Percentiles rank a stretch among this genome's conserved stretches.
Evolutionary conservation across 1,284 basidiomycete species (phyloP).

Genomic region (Cryptococcus sp.): DNA sequence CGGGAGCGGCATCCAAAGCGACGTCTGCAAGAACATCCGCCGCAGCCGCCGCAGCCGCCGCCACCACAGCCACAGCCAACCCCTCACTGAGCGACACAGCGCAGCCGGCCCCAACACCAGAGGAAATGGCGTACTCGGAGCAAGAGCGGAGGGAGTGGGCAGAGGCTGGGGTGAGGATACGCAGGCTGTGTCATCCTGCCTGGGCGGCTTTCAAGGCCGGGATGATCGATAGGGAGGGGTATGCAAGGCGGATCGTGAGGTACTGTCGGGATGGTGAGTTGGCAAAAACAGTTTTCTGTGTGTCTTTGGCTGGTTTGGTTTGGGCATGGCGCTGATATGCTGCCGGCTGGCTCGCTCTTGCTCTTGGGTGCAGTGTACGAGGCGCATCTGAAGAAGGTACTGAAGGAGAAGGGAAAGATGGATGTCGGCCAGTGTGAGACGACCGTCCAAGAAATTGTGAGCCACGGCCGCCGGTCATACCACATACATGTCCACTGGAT

Average conservation of each 20-base stretch:
- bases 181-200: slow-evolving; percentile 24
- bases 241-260: slow-evolving; percentile 21
- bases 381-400: slow-evolving; percentile 23
- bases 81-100: too few relatives aligned
- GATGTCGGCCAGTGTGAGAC: slow-evolving; percentile 25
- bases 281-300: too few relatives aligned
- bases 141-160: slow-evolving; percentile 21
- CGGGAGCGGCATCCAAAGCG: too few relatives aligned
- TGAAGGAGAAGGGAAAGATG: slow-evolving; percentile 21
- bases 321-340: too few relatives aligned
- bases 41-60: too few relatives aligned
- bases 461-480: background rate
- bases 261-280: slow-evolving; percentile 20
- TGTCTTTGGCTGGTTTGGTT: too few relatives aligned
- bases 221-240: slow-evolving; percentile 19
- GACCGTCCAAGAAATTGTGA: slow-evolving; percentile 23
- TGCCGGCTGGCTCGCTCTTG: too few relatives aligned
- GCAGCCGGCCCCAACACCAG: background rate
- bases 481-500: background rate
- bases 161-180: slow-evolving; percentile 20
- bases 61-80: too few relatives aligned
- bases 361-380: slow-evolving; percentile 23
- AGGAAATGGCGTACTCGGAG: slow-evolving; percentile 2
- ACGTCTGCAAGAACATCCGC: too few relatives aligned
- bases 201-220: slow-evolving; percentile 20